A percentile compares a stretch with the other conserved stretches of the same genome.
These are phyloP conservation scores for Poterioochromonas sp. DNA, from an alignment of 352 stramenopile species.

Conservation along the genomic window DNA sequence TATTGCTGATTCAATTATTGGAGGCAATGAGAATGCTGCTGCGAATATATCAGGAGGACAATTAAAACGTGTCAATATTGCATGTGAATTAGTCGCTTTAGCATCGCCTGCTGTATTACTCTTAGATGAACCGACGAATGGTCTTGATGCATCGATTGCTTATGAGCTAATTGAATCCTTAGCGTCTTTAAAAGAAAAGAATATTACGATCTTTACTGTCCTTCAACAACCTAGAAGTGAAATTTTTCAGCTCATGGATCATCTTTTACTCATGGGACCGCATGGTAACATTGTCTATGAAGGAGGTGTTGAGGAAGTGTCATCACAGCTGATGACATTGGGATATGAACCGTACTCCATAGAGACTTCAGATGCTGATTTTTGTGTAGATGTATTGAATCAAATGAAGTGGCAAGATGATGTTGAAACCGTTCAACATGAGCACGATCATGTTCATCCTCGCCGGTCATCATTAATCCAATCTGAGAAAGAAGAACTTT, in stretches of 20 bases:
- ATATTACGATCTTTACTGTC: neutral
- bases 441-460: neutral
- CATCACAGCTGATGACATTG: neutral
- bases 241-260: neutral
- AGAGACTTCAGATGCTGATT: conserved; percentile 17
- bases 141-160: conserved; percentile 58
- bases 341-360: neutral
- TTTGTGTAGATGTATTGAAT: conserved; percentile 24
- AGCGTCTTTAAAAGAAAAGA: neutral
- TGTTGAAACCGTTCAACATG: neutral
- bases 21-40: neutral
- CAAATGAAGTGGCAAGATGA: neutral
- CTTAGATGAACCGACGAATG: conserved; percentile 64
- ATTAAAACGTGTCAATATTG: conserved; percentile 66
- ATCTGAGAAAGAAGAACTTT: neutral
- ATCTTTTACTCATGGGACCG: conserved; percentile 11
- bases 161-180: conserved; percentile 45
- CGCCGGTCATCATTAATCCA: neutral
- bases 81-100: conserved; percentile 57
- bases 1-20: conserved; percentile 17
- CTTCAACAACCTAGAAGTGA: neutral
- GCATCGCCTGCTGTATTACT: conserved; percentile 56
- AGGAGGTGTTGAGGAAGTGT: neutral
- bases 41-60: conserved; percentile 54
- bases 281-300: neutral